These are phyloP conservation scores for Aspergillus asperescens DNA, from an alignment of 495 filamentous ascomycete species.

Conservation along the genomic window DNA sequence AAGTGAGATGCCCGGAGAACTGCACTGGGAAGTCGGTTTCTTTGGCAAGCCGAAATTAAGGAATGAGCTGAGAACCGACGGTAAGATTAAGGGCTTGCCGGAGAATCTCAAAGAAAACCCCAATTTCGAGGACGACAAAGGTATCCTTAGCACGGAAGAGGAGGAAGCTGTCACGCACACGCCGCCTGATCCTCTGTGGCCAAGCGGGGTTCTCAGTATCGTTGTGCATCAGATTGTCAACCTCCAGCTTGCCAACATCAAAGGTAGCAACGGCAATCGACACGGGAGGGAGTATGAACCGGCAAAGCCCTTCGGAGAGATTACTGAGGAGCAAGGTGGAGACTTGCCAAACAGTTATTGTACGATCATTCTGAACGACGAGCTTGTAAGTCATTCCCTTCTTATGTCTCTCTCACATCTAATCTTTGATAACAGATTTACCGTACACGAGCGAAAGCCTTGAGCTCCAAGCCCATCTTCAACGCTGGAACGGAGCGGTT, in stretches of 20 bases:
- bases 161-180: slow-evolving; percentile 86
- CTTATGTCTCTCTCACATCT: not conserved
- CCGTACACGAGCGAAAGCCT: slow-evolving; percentile 83
- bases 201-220: slow-evolving; percentile 75
- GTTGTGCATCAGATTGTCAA: slow-evolving; percentile 94
- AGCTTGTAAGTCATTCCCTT: slow-evolving; percentile 49
- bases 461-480: slow-evolving; percentile 91
- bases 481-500: slow-evolving; percentile 94
- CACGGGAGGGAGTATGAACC: slow-evolving; percentile 84
- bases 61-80: slow-evolving; percentile 75
- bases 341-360: slow-evolving; percentile 85
- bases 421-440: slow-evolving; percentile 50
- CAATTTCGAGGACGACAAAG: slow-evolving; percentile 84
- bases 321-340: slow-evolving; percentile 70
- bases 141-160: slow-evolving; percentile 62
- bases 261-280: slow-evolving; percentile 52
- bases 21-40: slow-evolving; percentile 94
- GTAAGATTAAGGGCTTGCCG: slow-evolving; percentile 73
- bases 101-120: slow-evolving; percentile 63
- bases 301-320: slow-evolving; percentile 78
- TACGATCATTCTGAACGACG: slow-evolving; percentile 83
- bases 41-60: slow-evolving; percentile 86
- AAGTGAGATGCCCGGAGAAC: slow-evolving; percentile 83
- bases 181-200: slow-evolving; percentile 91
- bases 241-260: slow-evolving; percentile 77